A percentile compares a stretch with the other conserved stretches of the same genome.
Evolutionary conservation across 345 rosid species (phyloP).

Genomic region (Gynandropsis gynandra): DNA sequence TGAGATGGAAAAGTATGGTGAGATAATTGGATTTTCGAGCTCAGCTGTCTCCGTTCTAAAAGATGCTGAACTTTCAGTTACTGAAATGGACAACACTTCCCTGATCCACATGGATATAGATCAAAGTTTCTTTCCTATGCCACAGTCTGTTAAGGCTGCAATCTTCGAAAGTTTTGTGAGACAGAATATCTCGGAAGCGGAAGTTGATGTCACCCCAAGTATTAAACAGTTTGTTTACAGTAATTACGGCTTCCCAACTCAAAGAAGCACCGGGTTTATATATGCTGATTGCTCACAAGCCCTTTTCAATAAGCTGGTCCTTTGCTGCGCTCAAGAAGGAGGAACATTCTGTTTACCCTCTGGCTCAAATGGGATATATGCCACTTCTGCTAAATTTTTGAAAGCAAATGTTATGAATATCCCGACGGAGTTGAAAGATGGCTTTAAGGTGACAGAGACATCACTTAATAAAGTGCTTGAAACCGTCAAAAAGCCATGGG

Average conservation of each 20-base stretch:
- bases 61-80: constrained; percentile 48
- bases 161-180: constrained; percentile 71
- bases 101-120: constrained; percentile 75
- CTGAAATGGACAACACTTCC: constrained; percentile 28
- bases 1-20: constrained; percentile 32
- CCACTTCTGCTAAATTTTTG: constrained; percentile 58
- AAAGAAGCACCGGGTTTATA: constrained; percentile 39
- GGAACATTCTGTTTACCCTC: constrained; percentile 69
- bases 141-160: constrained; percentile 59
- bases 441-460: constrained; percentile 54
- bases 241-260: constrained; percentile 43
- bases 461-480: constrained; percentile 31
- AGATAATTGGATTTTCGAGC: constrained; percentile 41
- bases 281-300: constrained; percentile 56
- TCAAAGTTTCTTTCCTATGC: constrained; percentile 52
- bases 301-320: constrained; percentile 55
- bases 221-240: constrained; percentile 43
- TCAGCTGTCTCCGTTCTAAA: constrained; percentile 52
- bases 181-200: constrained; percentile 63
- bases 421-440: constrained; percentile 37
- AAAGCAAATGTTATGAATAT: constrained; percentile 41
- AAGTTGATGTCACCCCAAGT: constrained; percentile 51
- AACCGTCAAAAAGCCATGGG: constrained; percentile 57
- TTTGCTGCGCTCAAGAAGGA: constrained; percentile 60
- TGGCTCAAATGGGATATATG: constrained; percentile 62